A percentile compares a stretch with the other conserved stretches of the same genome.
These are phyloP conservation scores for Euptelea pleiosperma DNA, from an alignment of 164 flowering plant genomes.

Conservation along the genomic window DNA sequence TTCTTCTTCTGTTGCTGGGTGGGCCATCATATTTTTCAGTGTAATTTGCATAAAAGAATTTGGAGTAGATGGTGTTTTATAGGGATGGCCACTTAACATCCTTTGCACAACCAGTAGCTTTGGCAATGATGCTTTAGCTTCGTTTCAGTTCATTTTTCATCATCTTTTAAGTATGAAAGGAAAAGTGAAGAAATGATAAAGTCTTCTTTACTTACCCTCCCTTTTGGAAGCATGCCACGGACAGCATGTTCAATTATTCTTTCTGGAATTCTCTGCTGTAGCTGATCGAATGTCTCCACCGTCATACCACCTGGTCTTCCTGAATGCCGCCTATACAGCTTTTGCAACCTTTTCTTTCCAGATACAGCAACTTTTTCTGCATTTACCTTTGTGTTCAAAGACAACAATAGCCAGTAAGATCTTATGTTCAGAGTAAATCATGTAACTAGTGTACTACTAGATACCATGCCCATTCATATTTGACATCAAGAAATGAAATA, in stretches of 20 bases:
- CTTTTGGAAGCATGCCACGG: constrained; percentile 99
- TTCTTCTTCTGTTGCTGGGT: background rate
- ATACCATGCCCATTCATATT: background rate
- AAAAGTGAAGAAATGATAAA: background rate
- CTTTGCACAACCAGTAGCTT: background rate
- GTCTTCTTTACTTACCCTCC: constrained; percentile 58
- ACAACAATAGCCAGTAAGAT: constrained; percentile 8
- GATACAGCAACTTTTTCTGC: constrained; percentile 98
- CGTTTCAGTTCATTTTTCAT: background rate
- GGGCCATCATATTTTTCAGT: background rate
- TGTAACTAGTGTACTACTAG: background rate
- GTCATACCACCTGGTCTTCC: constrained; percentile 99
- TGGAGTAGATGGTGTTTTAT: background rate
- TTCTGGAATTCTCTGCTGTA: constrained; percentile 96
- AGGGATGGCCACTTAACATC: background rate
- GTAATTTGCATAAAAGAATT: background rate
- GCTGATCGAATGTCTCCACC: constrained; percentile 91
- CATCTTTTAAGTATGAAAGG: background rate
- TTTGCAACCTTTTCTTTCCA: constrained; percentile 91
- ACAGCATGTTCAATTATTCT: constrained; percentile 98
- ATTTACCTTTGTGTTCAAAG: constrained; percentile 57
- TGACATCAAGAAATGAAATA: background rate
- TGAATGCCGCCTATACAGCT: constrained; percentile 95
- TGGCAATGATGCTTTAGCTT: background rate
- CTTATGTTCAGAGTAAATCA: background rate